Evolutionary conservation across 2,329 filamentous ascomycete genomes (phyloP).

Genomic region (Bimuria novae-zelandiae): DNA sequence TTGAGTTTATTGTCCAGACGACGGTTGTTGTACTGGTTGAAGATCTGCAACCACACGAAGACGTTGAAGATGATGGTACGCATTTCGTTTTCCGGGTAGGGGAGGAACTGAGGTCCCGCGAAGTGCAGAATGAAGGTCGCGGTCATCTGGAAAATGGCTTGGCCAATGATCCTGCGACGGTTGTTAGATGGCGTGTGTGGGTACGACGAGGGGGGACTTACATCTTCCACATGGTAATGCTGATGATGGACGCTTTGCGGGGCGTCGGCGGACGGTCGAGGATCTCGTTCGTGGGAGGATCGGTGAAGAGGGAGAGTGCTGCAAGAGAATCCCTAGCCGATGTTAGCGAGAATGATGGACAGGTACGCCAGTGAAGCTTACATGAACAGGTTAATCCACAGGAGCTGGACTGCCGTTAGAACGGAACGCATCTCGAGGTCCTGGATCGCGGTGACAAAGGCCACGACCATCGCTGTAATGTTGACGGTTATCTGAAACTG

Average conservation of each 20-base stretch:
- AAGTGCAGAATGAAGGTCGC: constrained; percentile 65
- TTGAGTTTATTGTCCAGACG: constrained; percentile 66
- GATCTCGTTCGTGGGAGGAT: constrained; percentile 91
- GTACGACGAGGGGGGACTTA: too few relatives aligned
- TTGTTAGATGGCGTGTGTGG: too few relatives aligned
- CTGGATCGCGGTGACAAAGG: constrained; percentile 67
- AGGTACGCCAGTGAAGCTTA: constrained; percentile 3
- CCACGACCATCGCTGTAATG: constrained; percentile 68
- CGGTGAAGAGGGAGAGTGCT: constrained; percentile 92
- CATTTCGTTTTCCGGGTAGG: constrained; percentile 53
- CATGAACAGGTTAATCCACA: constrained; percentile 74
- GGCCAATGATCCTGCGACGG: constrained; percentile 66
- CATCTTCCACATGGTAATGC: constrained; percentile 64
- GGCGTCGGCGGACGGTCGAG: constrained; percentile 89
- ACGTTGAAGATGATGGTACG: constrained; percentile 70
- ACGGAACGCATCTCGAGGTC: constrained; percentile 61
- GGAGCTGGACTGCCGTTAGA: constrained; percentile 67
- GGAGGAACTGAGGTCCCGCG: constrained; percentile 59
- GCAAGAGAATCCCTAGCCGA: constrained; percentile 73
- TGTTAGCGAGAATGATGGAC: constrained; percentile 2
- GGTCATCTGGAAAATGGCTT: constrained; percentile 62
- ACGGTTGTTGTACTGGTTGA: constrained; percentile 69
- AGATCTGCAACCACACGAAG: constrained; percentile 73
- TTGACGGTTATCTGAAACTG: constrained; percentile 72
- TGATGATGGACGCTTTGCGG: constrained; percentile 83